Evolutionary conservation across 2,329 filamentous ascomycete species (phyloP), one percentile per base, ranked within the genome.

Genomic region (Calonectria henricotiae): DNA sequence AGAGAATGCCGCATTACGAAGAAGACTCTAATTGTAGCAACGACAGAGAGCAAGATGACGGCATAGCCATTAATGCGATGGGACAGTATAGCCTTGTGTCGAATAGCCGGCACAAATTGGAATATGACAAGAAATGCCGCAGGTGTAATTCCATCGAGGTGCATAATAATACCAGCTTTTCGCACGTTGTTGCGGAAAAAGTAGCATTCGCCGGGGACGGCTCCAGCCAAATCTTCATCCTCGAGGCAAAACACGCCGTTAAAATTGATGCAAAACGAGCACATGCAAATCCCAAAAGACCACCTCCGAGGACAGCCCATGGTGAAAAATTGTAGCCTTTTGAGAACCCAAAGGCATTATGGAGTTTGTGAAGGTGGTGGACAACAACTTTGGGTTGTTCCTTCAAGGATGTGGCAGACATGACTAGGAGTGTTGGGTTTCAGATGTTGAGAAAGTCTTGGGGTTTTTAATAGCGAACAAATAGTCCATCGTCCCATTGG

Each of bases 31-130:
- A 81, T 81, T 0, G 86, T 86, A 6, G 82, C 81, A 4, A 87
- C 60, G 0, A 87, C n/a, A 1, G 86, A 80, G 0, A 92, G 81
- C 0, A 88, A 55, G 0, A 89, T 71, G 46, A 90, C 78, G 6
- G 86, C 49, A 67, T 91, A 91, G 0, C 90, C 90, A 65, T 87
- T 89, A 68, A 92, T 83, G 0, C 90, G 86, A 75, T 92, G 90
- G n/a, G 91, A 77, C 0, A 88, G 67, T 0, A 89, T 79, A 46
- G 80, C 75, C 66, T 84, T 86, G 71, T 88, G 83, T 2, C 86
- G 81, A 20, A 87, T 79, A 2, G 78, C 71, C 1, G 87, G 87
- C 0, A 86, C 75, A 60, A 89, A 88, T 76, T 89, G 87, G 15
- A 86, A 78, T 41, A 82, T 79, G 3, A 81, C 82, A 0, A 89